phyloP scores from a whole-genome alignment of 495 filamentous ascomycete species.

The Neurospora cerealis region DNA sequence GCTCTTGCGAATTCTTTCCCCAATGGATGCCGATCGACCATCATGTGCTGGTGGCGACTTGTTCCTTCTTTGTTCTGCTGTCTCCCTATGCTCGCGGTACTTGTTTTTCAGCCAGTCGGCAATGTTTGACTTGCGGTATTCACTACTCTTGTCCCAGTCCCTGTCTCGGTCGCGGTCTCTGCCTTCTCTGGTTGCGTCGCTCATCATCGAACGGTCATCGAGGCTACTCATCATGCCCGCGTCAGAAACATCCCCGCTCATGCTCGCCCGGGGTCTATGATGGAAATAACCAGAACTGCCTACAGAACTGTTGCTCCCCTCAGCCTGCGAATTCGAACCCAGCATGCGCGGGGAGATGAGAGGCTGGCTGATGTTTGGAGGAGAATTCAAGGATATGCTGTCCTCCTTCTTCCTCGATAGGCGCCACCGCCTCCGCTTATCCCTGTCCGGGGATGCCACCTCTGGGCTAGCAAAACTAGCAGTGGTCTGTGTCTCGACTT shows the following conservation, averaged over 20 bases:
- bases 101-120: slow-evolving; percentile 80
- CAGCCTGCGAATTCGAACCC: slow-evolving; percentile 53
- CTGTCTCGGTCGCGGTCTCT: slow-evolving; percentile 10
- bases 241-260: slow-evolving; percentile 45
- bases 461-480: slow-evolving; percentile 20
- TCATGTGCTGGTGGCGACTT: slow-evolving; percentile 31
- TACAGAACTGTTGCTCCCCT: slow-evolving; percentile 58
- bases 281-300: slow-evolving; percentile 40
- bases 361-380: slow-evolving; percentile 17
- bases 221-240: slow-evolving; percentile 24
- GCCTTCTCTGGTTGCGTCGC: neutral
- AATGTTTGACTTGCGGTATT: slow-evolving; percentile 52
- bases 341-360: slow-evolving; percentile 40
- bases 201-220: slow-evolving; percentile 20
- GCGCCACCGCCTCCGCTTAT: slow-evolving; percentile 66
- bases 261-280: slow-evolving; percentile 39
- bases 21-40: neutral
- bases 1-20: slow-evolving; percentile 30
- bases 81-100: slow-evolving; percentile 66
- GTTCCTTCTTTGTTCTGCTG: slow-evolving; percentile 44
- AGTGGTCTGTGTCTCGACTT: slow-evolving; percentile 43
- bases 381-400: neutral
- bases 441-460: slow-evolving; percentile 36
- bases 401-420: slow-evolving; percentile 57
- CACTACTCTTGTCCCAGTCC: slow-evolving; percentile 40